A percentile compares a stretch with the other conserved stretches of the same genome.
Evolutionary conservation across 2,329 filamentous ascomycete genomes (phyloP).

Genomic region (Pseudogymnoascus sp.): DNA sequence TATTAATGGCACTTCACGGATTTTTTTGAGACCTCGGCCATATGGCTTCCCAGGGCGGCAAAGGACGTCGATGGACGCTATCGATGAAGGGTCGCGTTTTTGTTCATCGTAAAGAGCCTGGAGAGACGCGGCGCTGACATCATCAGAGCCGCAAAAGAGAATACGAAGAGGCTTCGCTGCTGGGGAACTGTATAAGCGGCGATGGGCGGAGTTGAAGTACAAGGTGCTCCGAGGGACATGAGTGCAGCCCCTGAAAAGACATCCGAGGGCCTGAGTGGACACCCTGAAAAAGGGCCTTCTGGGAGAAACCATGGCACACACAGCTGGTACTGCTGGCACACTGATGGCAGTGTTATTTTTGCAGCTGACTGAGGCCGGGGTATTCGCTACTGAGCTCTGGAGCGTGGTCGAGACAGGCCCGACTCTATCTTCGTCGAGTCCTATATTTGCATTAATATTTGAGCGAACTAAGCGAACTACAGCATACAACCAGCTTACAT

Average conservation of each 20-base stretch:
- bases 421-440: background rate
- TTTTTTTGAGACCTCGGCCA: constrained; percentile 64
- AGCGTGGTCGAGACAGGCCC: background rate
- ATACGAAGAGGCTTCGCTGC: constrained; percentile 61
- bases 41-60: constrained; percentile 71
- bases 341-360: background rate
- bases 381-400: background rate
- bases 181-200: constrained; percentile 1
- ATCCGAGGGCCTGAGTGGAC: background rate
- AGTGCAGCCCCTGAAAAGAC: background rate
- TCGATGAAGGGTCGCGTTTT: constrained; percentile 42
- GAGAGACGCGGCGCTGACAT: constrained; percentile 77
- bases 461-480: background rate
- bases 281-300: background rate
- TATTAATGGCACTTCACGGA: constrained; percentile 60
- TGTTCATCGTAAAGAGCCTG: constrained; percentile 60
- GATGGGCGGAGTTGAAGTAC: background rate
- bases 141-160: constrained; percentile 90
- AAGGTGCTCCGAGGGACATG: background rate
- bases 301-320: background rate
- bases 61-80: constrained; percentile 78
- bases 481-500: background rate
- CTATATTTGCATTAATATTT: background rate
- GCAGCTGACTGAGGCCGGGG: background rate
- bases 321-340: background rate